Evolutionary conservation across 176 grass and related monocot genomes (phyloP), one percentile per base, ranked within the genome.

Genomic region (Poa annua): DNA sequence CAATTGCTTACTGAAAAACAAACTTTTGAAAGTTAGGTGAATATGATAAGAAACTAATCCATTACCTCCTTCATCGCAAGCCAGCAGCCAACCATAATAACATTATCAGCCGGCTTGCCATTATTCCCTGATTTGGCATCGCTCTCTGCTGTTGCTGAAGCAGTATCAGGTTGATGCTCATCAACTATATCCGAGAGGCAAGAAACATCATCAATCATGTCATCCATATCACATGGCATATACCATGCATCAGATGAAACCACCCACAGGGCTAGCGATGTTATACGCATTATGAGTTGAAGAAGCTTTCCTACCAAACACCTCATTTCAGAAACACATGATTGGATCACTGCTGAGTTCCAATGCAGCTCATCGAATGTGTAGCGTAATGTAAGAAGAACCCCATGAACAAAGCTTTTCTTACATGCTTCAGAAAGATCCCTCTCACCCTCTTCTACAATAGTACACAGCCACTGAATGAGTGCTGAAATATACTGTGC

Each of bases 11-110:
- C 19, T 7, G 54, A 33, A 50, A 66, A 78, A 66, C 57, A 70
- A 72, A 74, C 2, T 64, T 16, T 61, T 20, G 12, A 85, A 78
- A 36, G 19, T 71, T 42, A 80, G 41, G 17, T 62, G 36, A 87
- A 70, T 41, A 32, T 65, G 59, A 25, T 6, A 63, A 72, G 26
- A 35, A 68, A 70, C 60, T 25, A 64, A 74, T 79, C 41, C 51
- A 60, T 82, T 90, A 95, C 96, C 96, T 98, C 96, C 81, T 98
- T 98, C 96, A 98, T 95, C 74, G 92, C 96, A 87, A 98, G 93
- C 96, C 96, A 95, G 33, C 92, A 98, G 72, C 96, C 92, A 81
- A 98, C 91, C 96, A 98, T 98, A 83, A 98, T 89, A 92, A 93
- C 80, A 82, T 95, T 91, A 60, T 98, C 91, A 0, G 89, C 80